Conservation (phyloP, 2,329 filamentous ascomycete genomes). For the Sphaerostilbella broomeana region DNA sequence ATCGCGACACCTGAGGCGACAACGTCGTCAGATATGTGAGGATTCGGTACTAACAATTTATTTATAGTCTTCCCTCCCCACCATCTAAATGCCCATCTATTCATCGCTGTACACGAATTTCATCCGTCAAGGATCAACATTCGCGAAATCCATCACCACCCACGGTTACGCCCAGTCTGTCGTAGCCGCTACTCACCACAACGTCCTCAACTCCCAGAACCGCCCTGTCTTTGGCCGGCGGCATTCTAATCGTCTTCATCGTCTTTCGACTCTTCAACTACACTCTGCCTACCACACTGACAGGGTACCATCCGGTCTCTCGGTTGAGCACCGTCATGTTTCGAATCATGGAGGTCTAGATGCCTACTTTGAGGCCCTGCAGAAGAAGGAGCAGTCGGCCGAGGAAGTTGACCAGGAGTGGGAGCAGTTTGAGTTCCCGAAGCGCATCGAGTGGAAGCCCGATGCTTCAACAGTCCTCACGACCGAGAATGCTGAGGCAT, state of each 20-base stretch:
- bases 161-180: conserved; percentile 98
- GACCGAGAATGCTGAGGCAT: conserved; percentile 44
- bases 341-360: conserved; percentile 62
- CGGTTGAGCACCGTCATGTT: conserved; percentile 49
- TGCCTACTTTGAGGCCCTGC: conserved; percentile 87
- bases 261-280: conserved; percentile 53
- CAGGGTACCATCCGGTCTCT: conserved; percentile 42
- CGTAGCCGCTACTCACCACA: conserved; percentile 82
- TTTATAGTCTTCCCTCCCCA: conserved; percentile 47
- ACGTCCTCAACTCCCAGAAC: conserved; percentile 69
- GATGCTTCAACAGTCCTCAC: conserved; percentile 49
- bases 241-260: conserved; percentile 48
- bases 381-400: conserved; percentile 61
- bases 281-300: conserved; percentile 70
- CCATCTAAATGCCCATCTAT: conserved; percentile 86
- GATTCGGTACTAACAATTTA: background rate
- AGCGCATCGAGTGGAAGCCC: conserved; percentile 83
- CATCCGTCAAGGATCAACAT: conserved; percentile 85
- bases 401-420: conserved; percentile 69
- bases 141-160: conserved; percentile 86
- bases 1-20: background rate
- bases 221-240: conserved; percentile 56
- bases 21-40: background rate
- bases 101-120: conserved; percentile 68
- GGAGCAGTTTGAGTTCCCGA: conserved; percentile 85